These are phyloP conservation scores for Debaryomyces singareniensis DNA, from an alignment of 1,139 yeast genomes.

Conservation along the genomic window DNA sequence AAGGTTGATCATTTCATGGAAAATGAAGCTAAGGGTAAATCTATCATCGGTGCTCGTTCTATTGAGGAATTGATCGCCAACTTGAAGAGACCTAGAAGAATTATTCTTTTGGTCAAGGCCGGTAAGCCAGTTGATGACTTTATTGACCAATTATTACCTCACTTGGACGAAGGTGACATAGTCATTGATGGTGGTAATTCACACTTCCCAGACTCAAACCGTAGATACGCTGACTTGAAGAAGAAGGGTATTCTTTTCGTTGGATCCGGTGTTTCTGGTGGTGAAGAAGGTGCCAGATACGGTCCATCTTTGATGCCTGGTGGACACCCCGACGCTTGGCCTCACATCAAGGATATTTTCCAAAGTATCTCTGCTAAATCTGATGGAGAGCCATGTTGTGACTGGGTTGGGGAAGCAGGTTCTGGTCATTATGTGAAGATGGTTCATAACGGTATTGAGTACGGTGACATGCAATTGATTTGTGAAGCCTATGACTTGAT, in stretches of 20 bases:
- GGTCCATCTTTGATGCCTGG: slow-evolving; percentile 99
- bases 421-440: slow-evolving; percentile 98
- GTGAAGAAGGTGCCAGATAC: slow-evolving; percentile 99
- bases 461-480: slow-evolving; percentile 99
- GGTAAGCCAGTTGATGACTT: slow-evolving; percentile 93
- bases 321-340: slow-evolving; percentile 98
- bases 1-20: slow-evolving; percentile 91
- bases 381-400: slow-evolving; percentile 99
- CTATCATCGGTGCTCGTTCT: slow-evolving; percentile 93
- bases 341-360: slow-evolving; percentile 93
- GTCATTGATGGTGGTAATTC: slow-evolving; percentile 99
- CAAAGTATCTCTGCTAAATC: slow-evolving; percentile 94
- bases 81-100: slow-evolving; percentile 96
- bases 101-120: slow-evolving; percentile 91
- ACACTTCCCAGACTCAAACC: slow-evolving; percentile 97
- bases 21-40: slow-evolving; percentile 94
- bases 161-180: slow-evolving; percentile 94
- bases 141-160: slow-evolving; percentile 81
- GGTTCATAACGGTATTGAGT: slow-evolving; percentile 99
- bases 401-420: slow-evolving; percentile 99
- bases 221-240: slow-evolving; percentile 89
- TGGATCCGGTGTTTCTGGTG: slow-evolving; percentile 99
- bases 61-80: slow-evolving; percentile 81
- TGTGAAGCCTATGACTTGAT: slow-evolving; percentile 95
- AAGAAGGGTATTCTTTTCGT: slow-evolving; percentile 85